Conservation (phyloP, 257 asterid species). For the Petrea volubilis region DNA sequence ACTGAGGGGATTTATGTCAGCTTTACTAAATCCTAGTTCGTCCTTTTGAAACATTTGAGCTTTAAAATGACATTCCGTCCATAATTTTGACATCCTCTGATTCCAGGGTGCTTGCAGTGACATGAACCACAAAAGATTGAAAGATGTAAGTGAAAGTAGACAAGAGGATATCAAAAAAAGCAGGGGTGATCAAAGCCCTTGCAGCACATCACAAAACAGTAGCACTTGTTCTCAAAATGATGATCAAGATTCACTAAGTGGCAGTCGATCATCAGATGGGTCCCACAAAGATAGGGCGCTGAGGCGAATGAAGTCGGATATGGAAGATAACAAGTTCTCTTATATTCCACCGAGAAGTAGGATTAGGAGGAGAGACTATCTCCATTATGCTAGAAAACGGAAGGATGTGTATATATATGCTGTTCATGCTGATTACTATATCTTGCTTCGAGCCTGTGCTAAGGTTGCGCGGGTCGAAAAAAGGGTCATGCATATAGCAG, state of each 20-base stretch:
- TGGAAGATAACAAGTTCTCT: slow-evolving; percentile 64
- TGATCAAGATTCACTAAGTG: slow-evolving; percentile 16
- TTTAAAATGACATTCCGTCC: background rate
- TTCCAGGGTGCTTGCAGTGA: slow-evolving; percentile 36
- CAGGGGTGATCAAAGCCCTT: background rate
- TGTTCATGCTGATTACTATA: slow-evolving; percentile 81
- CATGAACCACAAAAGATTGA: slow-evolving; percentile 17
- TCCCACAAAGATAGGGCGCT: slow-evolving; percentile 40
- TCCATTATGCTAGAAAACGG: slow-evolving; percentile 56
- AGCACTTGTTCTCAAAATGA: background rate
- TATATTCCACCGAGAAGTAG: slow-evolving; percentile 60
- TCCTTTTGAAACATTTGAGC: background rate
- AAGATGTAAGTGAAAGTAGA: slow-evolving; percentile 8
- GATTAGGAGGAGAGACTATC: slow-evolving; percentile 38
- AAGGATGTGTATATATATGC: slow-evolving; percentile 51
- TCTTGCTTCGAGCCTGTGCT: slow-evolving; percentile 77
- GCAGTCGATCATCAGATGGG: slow-evolving; percentile 19
- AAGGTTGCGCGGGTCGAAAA: slow-evolving; percentile 66
- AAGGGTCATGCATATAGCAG: slow-evolving; percentile 70
- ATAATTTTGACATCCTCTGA: background rate
- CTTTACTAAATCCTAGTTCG: background rate
- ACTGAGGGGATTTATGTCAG: background rate
- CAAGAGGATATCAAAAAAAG: slow-evolving; percentile 2
- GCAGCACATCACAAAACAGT: slow-evolving; percentile 12
- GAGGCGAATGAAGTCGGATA: slow-evolving; percentile 57